Evolutionary conservation across 192 early-diverging fungal species (phyloP).

Genomic region (Gryganskiella cystojenkinii): DNA sequence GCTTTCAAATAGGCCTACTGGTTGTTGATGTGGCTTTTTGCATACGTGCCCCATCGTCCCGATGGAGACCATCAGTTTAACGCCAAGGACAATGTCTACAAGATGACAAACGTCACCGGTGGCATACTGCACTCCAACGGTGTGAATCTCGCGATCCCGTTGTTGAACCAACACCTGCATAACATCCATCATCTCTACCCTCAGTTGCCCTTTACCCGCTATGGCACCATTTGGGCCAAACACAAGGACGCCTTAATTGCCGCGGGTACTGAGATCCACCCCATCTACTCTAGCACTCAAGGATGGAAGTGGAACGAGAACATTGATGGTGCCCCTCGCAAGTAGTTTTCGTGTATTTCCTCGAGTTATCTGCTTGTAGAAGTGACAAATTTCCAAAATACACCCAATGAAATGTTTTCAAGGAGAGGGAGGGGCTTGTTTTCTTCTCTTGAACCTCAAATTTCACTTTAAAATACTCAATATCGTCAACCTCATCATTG

Average conservation of each 20-base stretch:
- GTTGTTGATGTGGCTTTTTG: constrained; percentile 43
- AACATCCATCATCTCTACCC: constrained; percentile 50
- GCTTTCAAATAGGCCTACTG: constrained; percentile 27
- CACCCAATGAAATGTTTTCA: neutral
- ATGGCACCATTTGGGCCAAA: constrained; percentile 40
- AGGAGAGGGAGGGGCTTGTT: no score
- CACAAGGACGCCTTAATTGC: constrained; percentile 43
- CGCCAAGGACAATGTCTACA: constrained; percentile 43
- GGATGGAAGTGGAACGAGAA: constrained; percentile 37
- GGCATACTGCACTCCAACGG: constrained; percentile 37
- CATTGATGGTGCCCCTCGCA: constrained; percentile 6
- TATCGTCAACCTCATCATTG: no score
- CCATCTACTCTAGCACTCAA: constrained; percentile 22
- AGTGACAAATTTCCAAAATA: neutral
- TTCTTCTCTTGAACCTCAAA: no score
- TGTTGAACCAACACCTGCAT: constrained; percentile 49
- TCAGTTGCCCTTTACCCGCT: constrained; percentile 40
- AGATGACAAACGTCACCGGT: constrained; percentile 41
- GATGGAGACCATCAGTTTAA: constrained; percentile 33
- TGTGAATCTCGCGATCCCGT: constrained; percentile 34
- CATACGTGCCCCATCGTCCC: constrained; percentile 38
- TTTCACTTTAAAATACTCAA: no score
- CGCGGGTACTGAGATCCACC: constrained; percentile 33
- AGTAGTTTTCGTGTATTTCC: no score
- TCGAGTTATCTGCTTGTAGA: no score